Base-by-base conservation (phyloP, 495 filamentous ascomycete genomes). In the Extremus antarcticus region DNA sequence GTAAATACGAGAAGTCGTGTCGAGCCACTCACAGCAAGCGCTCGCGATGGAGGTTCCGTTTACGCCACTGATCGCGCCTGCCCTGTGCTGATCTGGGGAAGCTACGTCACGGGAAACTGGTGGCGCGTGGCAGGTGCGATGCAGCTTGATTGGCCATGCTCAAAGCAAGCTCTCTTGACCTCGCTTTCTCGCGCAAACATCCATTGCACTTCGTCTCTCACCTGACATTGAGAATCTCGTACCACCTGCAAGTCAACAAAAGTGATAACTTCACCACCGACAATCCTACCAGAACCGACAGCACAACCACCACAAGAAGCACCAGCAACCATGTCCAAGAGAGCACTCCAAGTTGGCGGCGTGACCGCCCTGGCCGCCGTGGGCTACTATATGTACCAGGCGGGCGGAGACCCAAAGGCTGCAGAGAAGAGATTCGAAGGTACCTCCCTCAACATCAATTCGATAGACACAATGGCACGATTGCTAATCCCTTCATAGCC, bases 311-410 rank as follows among this genome's bases (percentile, higher is more conserved):
- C n/a, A 4, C 22, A 20, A 53, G 23, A 2, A 24, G 23, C 50
- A n/a, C 9, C 23, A 55, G 41, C 41, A 59, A 50, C 13, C 19
- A 68, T 68, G 65, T 62, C 64, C 32, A 49, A 53, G 19, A 49
- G 62, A 11, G 45, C 56, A 29, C 20, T 61, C 19, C 58, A 50
- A 13, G 43, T 55, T 49, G 57, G 24, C 39, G 87, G 81, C 57
- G 63, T 81, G 47, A 77, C 74, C 15, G 84, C 77, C 43, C 85
- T 77, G 17, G 84, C 80, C 53, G 80, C 79, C 39, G 75, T 79
- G 43, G 91, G 84, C 16, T 96, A 96, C 78, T 98, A 97, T 75
- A 76, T 97, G 51, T 97, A 95, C 72, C 76, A 72, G 21, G 87
- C 91, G 0, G 90, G 90, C 49, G 92, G 92, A 35, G 76, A 84